phyloP scores from a whole-genome alignment of 768 basidiomycete species.

The Termitomyces sp. region DNA sequence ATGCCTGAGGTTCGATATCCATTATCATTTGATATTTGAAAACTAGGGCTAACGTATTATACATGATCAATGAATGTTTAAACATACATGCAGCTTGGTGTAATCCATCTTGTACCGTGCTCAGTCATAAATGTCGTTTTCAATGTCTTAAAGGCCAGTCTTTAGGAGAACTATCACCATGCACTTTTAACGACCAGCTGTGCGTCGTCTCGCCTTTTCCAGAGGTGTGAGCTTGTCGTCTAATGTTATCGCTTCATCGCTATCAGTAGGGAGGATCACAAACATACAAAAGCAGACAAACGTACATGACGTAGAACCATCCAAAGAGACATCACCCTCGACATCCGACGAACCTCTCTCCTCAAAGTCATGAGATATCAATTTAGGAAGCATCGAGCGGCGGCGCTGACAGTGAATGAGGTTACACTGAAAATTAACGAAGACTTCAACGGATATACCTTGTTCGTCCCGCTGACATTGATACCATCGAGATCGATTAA shows the following conservation, averaged over 20 bases:
- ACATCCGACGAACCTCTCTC: constrained; percentile 19
- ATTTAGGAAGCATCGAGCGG: constrained; percentile 66
- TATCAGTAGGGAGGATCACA: constrained; percentile 5
- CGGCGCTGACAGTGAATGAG: constrained; percentile 44
- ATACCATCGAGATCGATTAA: constrained; percentile 56
- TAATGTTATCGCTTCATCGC: constrained; percentile 29
- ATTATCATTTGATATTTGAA: not conserved
- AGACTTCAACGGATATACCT: constrained; percentile 34
- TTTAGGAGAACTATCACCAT: not conserved
- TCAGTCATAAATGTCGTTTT: constrained; percentile 8
- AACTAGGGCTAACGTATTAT: not conserved
- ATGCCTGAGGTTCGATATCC: not conserved
- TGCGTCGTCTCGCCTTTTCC: constrained; percentile 58
- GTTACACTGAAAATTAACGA: not conserved
- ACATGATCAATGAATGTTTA: not conserved
- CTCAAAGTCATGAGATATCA: constrained; percentile 32
- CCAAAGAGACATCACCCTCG: constrained; percentile 35
- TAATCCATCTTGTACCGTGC: not conserved
- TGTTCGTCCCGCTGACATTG: constrained; percentile 55
- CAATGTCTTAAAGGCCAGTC: not conserved
- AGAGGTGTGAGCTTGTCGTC: constrained; percentile 60
- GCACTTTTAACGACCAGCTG: constrained; percentile 15
- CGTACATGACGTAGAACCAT: constrained; percentile 40
- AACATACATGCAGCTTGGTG: not conserved
- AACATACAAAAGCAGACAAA: not conserved